Percentiles rank a stretch among this genome's conserved stretches.
phyloP scores from a whole-genome alignment of 1,284 basidiomycete genomes.

The Chalciporus sp. region DNA sequence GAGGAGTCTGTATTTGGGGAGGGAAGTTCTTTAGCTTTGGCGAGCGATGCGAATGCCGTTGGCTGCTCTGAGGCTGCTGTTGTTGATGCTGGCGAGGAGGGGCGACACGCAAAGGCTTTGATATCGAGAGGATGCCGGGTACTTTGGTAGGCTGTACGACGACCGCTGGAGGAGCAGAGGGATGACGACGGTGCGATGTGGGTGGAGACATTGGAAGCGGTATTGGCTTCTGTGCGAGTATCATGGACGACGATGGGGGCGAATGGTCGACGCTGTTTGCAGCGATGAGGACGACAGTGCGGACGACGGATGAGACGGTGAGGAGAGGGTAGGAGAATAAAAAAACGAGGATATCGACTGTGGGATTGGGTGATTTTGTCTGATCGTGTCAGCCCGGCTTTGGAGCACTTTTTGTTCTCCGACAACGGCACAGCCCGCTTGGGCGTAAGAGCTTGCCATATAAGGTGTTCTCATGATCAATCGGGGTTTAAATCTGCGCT shows the following conservation, averaged over 20 bases:
- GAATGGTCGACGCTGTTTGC: slow-evolving; percentile 17
- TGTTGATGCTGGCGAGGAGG: slow-evolving; percentile 38
- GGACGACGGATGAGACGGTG: slow-evolving; percentile 22
- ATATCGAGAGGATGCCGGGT: slow-evolving; percentile 69
- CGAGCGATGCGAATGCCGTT: slow-evolving; percentile 40
- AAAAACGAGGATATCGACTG: slow-evolving; percentile 35
- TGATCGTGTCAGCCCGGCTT: slow-evolving; percentile 36
- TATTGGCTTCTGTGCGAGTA: slow-evolving; percentile 64
- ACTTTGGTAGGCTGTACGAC: slow-evolving; percentile 69
- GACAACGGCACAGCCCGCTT: slow-evolving; percentile 32
- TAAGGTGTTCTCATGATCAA: slow-evolving; percentile 5
- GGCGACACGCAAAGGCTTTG: slow-evolving; percentile 52
- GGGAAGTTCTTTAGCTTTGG: slow-evolving; percentile 38
- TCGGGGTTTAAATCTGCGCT: slow-evolving; percentile 31
- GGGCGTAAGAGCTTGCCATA: slow-evolving; percentile 30
- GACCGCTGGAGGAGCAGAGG: slow-evolving; percentile 67
- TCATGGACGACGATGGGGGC: slow-evolving; percentile 43
- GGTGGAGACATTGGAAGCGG: slow-evolving; percentile 37
- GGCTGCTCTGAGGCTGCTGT: slow-evolving; percentile 29
- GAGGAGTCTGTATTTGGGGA: slow-evolving; percentile 21
- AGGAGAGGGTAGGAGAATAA: slow-evolving; percentile 25
- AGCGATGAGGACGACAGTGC: slow-evolving; percentile 27
- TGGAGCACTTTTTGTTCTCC: slow-evolving; percentile 39
- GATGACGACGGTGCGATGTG: slow-evolving; percentile 56
- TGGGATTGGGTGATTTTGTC: slow-evolving; percentile 28